Percentiles rank a stretch among this genome's conserved stretches.
These are phyloP conservation scores for Schoenoplectus tabernaemontani DNA, from an alignment of 202 grass and related monocot species.

Conservation along the genomic window DNA sequence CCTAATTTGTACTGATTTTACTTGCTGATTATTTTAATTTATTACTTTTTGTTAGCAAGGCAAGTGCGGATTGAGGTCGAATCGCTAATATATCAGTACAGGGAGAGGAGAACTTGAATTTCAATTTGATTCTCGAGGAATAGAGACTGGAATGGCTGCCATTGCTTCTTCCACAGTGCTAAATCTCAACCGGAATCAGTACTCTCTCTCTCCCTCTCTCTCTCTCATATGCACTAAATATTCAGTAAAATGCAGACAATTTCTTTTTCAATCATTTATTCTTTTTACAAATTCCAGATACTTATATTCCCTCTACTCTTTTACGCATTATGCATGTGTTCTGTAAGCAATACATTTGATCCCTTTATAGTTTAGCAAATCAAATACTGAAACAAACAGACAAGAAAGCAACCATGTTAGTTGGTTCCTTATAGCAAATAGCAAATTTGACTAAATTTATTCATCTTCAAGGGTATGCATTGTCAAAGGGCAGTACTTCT, in stretches of 20 bases:
- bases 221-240: not conserved
- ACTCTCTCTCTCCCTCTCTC: not conserved
- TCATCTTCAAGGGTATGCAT: constrained; percentile 30
- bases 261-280: not conserved
- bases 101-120: not conserved
- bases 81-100: not conserved
- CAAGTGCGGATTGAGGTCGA: not conserved
- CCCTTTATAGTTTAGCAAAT: not conserved
- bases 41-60: not conserved
- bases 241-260: not conserved
- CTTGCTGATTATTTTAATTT: not conserved
- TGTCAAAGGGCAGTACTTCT: constrained; percentile 15
- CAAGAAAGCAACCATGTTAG: not conserved
- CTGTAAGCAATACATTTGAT: not conserved
- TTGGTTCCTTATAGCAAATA: not conserved
- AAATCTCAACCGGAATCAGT: not conserved
- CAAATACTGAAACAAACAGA: not conserved
- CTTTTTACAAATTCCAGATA: no score
- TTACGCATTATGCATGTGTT: not conserved
- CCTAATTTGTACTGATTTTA: not conserved
- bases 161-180: constrained; percentile 29
- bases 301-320: not conserved
- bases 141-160: constrained; percentile 34
- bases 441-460: not conserved
- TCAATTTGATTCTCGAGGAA: not conserved